Percentiles rank a stretch among this genome's conserved stretches.
phyloP scores from a whole-genome alignment of 495 filamentous ascomycete species.

The Xylaria acuta region DNA sequence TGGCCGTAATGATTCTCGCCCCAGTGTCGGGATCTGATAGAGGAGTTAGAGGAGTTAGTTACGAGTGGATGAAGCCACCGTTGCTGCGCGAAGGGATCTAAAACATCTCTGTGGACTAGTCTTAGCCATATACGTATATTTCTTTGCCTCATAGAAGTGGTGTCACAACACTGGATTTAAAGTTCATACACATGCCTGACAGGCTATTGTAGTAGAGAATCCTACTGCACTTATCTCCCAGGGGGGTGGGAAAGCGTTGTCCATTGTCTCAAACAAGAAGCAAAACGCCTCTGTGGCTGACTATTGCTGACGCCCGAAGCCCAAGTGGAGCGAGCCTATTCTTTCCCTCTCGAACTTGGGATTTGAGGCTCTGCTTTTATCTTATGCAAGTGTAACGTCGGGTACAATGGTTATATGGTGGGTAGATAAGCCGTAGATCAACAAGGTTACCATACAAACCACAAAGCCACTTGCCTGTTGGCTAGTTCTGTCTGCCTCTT shows the following conservation, averaged over 20 bases:
- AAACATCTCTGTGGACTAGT: not conserved
- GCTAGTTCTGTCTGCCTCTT: not conserved
- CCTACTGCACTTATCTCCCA: not conserved
- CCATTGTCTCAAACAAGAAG: not conserved
- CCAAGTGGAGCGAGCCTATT: not conserved
- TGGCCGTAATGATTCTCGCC: not conserved
- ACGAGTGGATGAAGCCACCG: not conserved
- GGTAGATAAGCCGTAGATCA: not conserved
- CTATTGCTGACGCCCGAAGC: not conserved
- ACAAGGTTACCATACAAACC: not conserved
- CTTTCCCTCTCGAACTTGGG: not conserved
- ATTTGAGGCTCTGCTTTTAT: not conserved
- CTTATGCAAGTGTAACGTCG: not conserved
- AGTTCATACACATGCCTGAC: not conserved
- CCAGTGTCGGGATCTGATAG: not conserved
- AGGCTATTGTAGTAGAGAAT: not conserved
- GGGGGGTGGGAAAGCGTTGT: not conserved
- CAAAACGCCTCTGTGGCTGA: not conserved
- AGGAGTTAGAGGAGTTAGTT: not conserved
- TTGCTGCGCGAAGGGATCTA: not conserved
- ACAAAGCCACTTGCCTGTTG: not conserved
- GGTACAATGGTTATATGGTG: not conserved
- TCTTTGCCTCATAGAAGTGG: not conserved
- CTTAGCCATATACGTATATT: not conserved
- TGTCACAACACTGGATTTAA: not conserved